Evolutionary conservation across 2,329 filamentous ascomycete genomes (phyloP).

Genomic region (Diaporthe citrichinensis): DNA sequence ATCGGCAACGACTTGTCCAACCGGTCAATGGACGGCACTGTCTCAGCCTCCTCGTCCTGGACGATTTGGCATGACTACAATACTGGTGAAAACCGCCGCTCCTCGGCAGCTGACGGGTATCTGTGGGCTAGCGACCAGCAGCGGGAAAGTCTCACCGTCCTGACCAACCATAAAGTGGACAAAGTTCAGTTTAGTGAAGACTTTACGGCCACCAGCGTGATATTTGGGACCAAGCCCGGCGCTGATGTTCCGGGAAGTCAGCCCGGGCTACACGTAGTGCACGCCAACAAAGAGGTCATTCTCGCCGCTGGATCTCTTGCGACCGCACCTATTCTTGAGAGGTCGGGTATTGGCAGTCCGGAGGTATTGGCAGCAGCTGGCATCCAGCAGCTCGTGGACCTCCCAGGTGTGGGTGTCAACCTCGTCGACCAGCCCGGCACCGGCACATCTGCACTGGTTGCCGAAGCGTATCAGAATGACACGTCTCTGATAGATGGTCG

Average conservation of each 20-base stretch:
- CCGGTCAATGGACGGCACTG: conserved; percentile 40
- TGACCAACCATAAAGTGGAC: conserved; percentile 40
- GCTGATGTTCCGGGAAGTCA: conserved; percentile 12
- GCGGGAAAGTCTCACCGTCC: conserved; percentile 25
- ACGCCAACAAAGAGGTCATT: conserved; percentile 34
- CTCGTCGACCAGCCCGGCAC: conserved; percentile 45
- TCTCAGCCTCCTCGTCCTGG: conserved; percentile 47
- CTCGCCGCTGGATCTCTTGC: conserved; percentile 39
- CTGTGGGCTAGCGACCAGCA: conserved; percentile 37
- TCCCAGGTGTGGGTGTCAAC: conserved; percentile 39
- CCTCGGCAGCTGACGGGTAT: conserved; percentile 45
- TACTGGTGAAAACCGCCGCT: conserved; percentile 42
- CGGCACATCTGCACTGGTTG: conserved; percentile 42
- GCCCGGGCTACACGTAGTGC: not conserved
- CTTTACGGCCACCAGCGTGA: not conserved
- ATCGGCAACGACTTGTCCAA: conserved; percentile 46
- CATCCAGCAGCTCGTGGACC: conserved; percentile 26
- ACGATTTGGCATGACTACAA: conserved; percentile 45
- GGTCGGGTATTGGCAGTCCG: conserved; percentile 34
- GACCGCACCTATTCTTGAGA: conserved; percentile 36
- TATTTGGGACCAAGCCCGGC: conserved; percentile 17
- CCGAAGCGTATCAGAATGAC: conserved; percentile 43
- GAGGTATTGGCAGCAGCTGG: conserved; percentile 23
- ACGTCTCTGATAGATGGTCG: conserved; percentile 43
- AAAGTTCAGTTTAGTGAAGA: conserved; percentile 31